Evolutionary conservation across 2,329 filamentous ascomycete species (phyloP), one percentile per base, ranked within the genome.

Genomic region (Lecanoromycetidae sp.): DNA sequence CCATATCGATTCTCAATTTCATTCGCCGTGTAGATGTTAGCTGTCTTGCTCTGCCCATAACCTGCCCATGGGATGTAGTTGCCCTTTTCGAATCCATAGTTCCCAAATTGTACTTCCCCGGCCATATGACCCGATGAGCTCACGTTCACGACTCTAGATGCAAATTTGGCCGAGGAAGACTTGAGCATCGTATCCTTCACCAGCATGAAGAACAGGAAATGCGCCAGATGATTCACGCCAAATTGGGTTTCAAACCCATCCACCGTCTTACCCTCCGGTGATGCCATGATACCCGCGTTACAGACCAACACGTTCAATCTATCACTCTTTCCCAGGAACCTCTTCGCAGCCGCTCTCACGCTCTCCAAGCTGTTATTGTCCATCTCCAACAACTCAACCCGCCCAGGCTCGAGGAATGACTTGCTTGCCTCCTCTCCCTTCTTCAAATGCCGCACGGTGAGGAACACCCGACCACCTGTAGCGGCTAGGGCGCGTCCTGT

Each of bases 201-300:
- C 1, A 75, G 63, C 15, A 71, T 61, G 49, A 73, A 71, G 10
- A 77, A 63, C 0, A 76, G 63, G 60, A 77, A 77, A 52, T 75
- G 70, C 7, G 61, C 65, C 1, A 79, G 59, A 55, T 77, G 68
- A 55, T 77, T 76, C 5, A 64, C 69, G 29, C 66, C 73, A 50
- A 77, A 70, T 46, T 77, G 72, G 0, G 57, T 57, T 53, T 77
- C 74, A 52, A 68, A 67, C 20, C 70, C 71, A 51, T 74, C 71
- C 19, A 54, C 52, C 1, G 67, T 73, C 47, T 57, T 56, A 56
- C 57, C 38, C 39, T 63, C 51, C n/a, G 65, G 59, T 30, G 51
- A 37, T 17, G 60, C 60, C 59, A 72, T 69, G 33, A 75, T 63
- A 3, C 63, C 69, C 0, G 64, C 69, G 53, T 72, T 72, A 55